Conservation (phyloP, 176 grass and related monocot species). For the Urochloa ruziziensis region DNA sequence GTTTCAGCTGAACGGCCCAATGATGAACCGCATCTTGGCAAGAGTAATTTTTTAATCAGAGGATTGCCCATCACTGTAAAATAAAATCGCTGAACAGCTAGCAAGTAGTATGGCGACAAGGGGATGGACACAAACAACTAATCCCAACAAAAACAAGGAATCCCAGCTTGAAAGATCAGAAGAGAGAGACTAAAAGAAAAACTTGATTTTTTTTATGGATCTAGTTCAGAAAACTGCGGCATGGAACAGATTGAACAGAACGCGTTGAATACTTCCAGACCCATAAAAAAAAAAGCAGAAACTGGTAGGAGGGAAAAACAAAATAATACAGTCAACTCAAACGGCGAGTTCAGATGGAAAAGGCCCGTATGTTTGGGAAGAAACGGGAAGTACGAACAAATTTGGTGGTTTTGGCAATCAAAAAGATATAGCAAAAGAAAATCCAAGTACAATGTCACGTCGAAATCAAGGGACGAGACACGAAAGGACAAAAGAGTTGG, state of each 20-base stretch:
- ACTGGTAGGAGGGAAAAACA: not conserved
- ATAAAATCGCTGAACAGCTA: slow-evolving; percentile 15
- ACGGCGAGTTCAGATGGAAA: not conserved
- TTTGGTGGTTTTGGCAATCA: not conserved
- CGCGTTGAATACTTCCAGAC: not conserved
- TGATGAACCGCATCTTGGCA: slow-evolving; percentile 21
- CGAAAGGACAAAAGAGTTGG: slow-evolving; percentile 10
- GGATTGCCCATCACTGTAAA: slow-evolving; percentile 22
- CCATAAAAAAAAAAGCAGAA: not conserved
- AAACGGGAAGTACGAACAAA: not conserved
- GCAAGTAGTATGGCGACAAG: slow-evolving; percentile 33
- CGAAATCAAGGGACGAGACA: slow-evolving; percentile 10
- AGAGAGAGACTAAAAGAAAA: not conserved
- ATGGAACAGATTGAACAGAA: not conserved
- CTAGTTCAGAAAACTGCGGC: slow-evolving; percentile 22
- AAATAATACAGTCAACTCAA: slow-evolving; percentile 30
- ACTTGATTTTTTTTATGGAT: slow-evolving; percentile 1
- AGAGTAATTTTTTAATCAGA: slow-evolving; percentile 11
- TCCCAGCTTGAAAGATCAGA: slow-evolving; percentile 26
- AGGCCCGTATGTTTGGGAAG: not conserved
- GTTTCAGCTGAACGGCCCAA: slow-evolving; percentile 5
- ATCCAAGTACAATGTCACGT: slow-evolving; percentile 30
- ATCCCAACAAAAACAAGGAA: slow-evolving; percentile 48
- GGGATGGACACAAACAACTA: slow-evolving; percentile 37
- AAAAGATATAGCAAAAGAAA: slow-evolving; percentile 10